These are phyloP conservation scores for Sodiomyces alkalinus DNA, from an alignment of 2,329 filamentous ascomycete species.

Conservation along the genomic window DNA sequence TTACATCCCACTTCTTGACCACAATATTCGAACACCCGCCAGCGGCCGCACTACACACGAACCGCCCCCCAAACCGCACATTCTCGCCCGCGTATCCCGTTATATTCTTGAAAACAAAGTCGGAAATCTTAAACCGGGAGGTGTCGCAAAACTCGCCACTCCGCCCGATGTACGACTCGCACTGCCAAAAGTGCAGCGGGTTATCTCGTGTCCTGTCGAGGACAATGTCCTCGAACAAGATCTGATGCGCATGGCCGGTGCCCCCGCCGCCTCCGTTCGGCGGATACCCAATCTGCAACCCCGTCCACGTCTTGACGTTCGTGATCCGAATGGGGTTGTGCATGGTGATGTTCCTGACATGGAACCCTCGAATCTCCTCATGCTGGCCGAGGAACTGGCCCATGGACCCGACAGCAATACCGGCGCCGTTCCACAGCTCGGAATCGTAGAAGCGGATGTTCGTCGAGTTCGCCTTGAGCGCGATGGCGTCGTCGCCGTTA, in stretches of 20 bases:
- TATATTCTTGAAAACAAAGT: constrained; percentile 15
- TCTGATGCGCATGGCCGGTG: constrained; percentile 22
- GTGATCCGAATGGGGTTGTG: constrained; percentile 28
- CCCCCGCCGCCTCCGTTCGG: constrained; percentile 45
- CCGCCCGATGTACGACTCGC: constrained; percentile 19
- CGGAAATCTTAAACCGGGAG: constrained; percentile 15
- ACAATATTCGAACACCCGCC: constrained; percentile 16
- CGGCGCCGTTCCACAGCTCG: constrained; percentile 31
- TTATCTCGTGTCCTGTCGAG: constrained; percentile 12
- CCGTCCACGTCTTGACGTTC: constrained; percentile 47
- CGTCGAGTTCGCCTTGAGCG: constrained; percentile 38
- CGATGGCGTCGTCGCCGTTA: constrained; percentile 38
- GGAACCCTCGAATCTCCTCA: constrained; percentile 34
- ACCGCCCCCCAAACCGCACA: constrained; percentile 12
- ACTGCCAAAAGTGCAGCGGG: constrained; percentile 19
- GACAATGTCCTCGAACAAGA: constrained; percentile 16
- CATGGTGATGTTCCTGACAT: constrained; percentile 29
- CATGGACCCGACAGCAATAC: constrained; percentile 41
- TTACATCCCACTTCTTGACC: constrained; percentile 12
- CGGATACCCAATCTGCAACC: constrained; percentile 30
- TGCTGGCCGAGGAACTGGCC: constrained; percentile 34
- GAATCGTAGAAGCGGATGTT: constrained; percentile 35
- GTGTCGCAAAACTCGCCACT: constrained; percentile 19
- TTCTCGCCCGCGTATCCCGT: constrained; percentile 10
- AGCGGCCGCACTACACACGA: constrained; percentile 16